Conservation (phyloP, 352 stramenopile species). For the Phytophthora boehmeriae region DNA sequence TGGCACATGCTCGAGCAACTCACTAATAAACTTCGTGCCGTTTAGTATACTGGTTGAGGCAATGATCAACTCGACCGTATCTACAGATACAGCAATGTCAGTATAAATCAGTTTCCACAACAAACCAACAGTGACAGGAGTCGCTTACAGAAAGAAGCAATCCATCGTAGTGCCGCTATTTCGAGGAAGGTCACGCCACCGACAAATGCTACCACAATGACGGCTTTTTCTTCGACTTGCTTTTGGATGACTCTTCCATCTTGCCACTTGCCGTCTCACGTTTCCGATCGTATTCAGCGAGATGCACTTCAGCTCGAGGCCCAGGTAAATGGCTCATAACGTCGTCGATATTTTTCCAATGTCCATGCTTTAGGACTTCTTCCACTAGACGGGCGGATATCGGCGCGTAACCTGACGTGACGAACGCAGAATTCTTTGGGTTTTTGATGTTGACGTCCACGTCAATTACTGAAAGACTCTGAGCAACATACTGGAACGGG, state of each 20-base stretch:
- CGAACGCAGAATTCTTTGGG: slow-evolving; percentile 62
- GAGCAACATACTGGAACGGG: slow-evolving; percentile 36
- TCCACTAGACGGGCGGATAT: slow-evolving; percentile 75
- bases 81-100: slow-evolving; percentile 25
- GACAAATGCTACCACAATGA: slow-evolving; percentile 72
- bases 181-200: slow-evolving; percentile 77
- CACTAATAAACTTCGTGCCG: slow-evolving; percentile 53
- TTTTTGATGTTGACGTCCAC: slow-evolving; percentile 61
- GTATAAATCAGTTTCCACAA: slow-evolving; percentile 7
- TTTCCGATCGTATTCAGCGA: slow-evolving; percentile 20
- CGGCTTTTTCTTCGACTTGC: slow-evolving; percentile 46
- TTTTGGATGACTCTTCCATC: slow-evolving; percentile 15
- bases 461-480: slow-evolving; percentile 54
- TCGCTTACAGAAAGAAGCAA: slow-evolving; percentile 64
- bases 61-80: slow-evolving; percentile 68
- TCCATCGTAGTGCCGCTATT: slow-evolving; percentile 76
- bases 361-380: slow-evolving; percentile 56
- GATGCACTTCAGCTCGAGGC: slow-evolving; percentile 58
- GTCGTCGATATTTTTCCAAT: slow-evolving; percentile 55
- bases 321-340: slow-evolving; percentile 57
- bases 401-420: slow-evolving; percentile 74
- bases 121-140: neutral
- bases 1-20: slow-evolving; percentile 53
- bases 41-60: slow-evolving; percentile 65
- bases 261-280: slow-evolving; percentile 1